Evolutionary conservation across 2,329 filamentous ascomycete species (phyloP).

Genomic region (Pseudopyrenochaeta lycopersici): DNA sequence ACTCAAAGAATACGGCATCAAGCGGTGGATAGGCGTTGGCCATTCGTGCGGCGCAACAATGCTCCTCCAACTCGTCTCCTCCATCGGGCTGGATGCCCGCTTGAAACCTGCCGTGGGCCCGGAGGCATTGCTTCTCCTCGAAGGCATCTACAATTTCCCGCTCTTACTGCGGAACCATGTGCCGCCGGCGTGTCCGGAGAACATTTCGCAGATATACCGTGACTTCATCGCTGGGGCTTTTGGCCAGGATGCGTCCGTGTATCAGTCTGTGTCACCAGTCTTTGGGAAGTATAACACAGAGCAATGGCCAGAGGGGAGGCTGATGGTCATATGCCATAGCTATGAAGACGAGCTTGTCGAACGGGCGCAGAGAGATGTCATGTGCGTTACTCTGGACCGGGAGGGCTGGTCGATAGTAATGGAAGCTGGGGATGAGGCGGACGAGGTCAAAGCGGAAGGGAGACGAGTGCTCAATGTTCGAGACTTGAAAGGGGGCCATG

Average conservation of each 20-base stretch:
- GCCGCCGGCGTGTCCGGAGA: slow-evolving; percentile 35
- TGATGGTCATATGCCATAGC: slow-evolving; percentile 57
- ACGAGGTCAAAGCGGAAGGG: slow-evolving; percentile 33
- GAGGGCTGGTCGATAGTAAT: slow-evolving; percentile 50
- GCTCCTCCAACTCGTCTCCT: slow-evolving; percentile 62
- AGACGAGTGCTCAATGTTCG: slow-evolving; percentile 49
- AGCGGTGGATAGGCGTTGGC: slow-evolving; percentile 65
- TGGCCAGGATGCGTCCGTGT: slow-evolving; percentile 52
- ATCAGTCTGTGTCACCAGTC: slow-evolving; percentile 61
- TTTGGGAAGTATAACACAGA: slow-evolving; percentile 52
- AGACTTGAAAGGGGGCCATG: slow-evolving; percentile 67
- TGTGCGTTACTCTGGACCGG: slow-evolving; percentile 60
- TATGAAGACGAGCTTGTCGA: slow-evolving; percentile 60
- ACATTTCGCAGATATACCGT: slow-evolving; percentile 61
- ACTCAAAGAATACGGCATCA: slow-evolving; percentile 56
- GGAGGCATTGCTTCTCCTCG: slow-evolving; percentile 66
- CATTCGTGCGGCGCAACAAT: slow-evolving; percentile 73
- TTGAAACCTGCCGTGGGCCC: not conserved
- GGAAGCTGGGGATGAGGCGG: slow-evolving; percentile 37
- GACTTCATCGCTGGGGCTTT: slow-evolving; percentile 70
- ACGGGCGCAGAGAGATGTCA: slow-evolving; percentile 66
- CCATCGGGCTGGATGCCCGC: slow-evolving; percentile 20
- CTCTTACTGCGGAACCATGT: slow-evolving; percentile 59
- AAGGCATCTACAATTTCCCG: slow-evolving; percentile 73
- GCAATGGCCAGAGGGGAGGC: slow-evolving; percentile 49